Base-by-base conservation (phyloP, 2,329 filamentous ascomycete genomes). In the Setomelanomma holmii region DNA sequence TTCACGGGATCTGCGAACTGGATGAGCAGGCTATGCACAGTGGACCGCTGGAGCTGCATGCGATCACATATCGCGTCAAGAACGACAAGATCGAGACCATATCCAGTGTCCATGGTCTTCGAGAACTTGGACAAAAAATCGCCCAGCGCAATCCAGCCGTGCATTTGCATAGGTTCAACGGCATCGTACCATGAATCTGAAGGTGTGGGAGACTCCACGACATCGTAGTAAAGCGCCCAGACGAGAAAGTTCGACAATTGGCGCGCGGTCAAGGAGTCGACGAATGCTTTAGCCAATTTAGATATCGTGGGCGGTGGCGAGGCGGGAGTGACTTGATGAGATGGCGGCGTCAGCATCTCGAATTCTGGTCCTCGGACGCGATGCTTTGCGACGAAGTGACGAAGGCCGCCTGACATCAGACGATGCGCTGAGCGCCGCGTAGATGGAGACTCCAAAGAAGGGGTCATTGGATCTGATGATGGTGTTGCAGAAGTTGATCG, bases 181-280 rank as follows among this genome's bases (percentile, higher is more conserved):
- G 7, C 12, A 2, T 45, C 40, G 43, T 61, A 68, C 63, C 61
- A 69, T 20, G 35, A 11, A 2, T 48, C 21, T 3, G 62, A 60
- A 5, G 51, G 45, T 2, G 60, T 55, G 19, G 63, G 61, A 21
- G 62, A 42, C 22, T 63, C 52, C 6, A 67, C 61, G 17, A 63
- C 21, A 24, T 69, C 66, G 38, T 64, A 56, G 45, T 64, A 64
- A 11, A 67, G 30, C 39, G 60, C 64, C 65, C 61, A 68, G 10
- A 51, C 35, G 10, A 68, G 27, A 40, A 71, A 64, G 20, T 67
- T 38, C 23, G 56, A 66, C 5, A 69, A 41, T n/a, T 55, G 39
- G 2, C 34, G 35, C 1, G 49, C 21, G 12, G 49, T 62, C 7
- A 69, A 23, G 3, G 51, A 40, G 16, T 61, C 57, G 21, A 54